Conservation (phyloP, 164 flowering plant species). For the Litsea cubeba region DNA sequence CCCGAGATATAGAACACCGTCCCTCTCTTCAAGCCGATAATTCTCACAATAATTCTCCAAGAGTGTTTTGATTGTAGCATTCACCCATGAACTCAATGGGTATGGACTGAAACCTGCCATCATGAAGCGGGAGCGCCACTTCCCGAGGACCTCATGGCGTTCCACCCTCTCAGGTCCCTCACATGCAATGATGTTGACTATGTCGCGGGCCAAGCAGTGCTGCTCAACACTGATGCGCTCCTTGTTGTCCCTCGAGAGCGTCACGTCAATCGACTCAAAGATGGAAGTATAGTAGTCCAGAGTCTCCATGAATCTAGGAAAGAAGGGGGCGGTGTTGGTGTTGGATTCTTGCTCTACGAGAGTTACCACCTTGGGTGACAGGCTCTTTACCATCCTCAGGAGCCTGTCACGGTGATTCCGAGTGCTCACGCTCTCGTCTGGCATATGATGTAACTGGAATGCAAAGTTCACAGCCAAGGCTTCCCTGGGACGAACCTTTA, state of each 20-base stretch:
- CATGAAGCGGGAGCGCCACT: conserved; percentile 56
- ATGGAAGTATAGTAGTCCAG: conserved; percentile 51
- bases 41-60: conserved; percentile 43
- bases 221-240: conserved; percentile 71
- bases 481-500: conserved; percentile 47
- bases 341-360: conserved; percentile 80
- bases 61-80: conserved; percentile 49
- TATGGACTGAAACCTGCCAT: conserved; percentile 74
- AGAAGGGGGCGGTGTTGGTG: conserved; percentile 61
- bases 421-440: conserved; percentile 69
- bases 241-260: conserved; percentile 58
- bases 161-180: conserved; percentile 81
- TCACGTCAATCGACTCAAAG: conserved; percentile 72
- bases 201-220: conserved; percentile 72
- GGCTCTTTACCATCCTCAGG: conserved; percentile 56
- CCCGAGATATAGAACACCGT: conserved; percentile 65
- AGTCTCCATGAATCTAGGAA: conserved; percentile 57
- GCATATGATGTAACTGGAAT: conserved; percentile 66
- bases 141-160: conserved; percentile 62
- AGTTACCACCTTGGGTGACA: conserved; percentile 76
- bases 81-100: conserved; percentile 58
- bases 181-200: conserved; percentile 77
- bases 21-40: conserved; percentile 61
- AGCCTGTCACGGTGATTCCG: conserved; percentile 69
- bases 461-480: conserved; percentile 76